These are phyloP conservation scores for Myxozyma mucilagina DNA, from an alignment of 805 yeast species.

Conservation along the genomic window DNA sequence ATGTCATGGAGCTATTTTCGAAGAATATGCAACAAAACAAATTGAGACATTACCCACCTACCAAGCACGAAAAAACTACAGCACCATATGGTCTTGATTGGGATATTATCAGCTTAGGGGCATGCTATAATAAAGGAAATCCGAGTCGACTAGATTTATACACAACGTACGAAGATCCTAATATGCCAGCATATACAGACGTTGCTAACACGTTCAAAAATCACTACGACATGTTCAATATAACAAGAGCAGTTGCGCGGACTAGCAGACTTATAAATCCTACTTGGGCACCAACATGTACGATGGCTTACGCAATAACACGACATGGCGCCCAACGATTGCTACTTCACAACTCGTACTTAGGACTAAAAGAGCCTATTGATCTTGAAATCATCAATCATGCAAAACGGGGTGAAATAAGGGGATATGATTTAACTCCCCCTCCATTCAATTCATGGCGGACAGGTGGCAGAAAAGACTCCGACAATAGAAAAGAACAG, in stretches of 20 bases:
- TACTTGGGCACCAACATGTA: not conserved
- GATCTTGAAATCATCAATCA: conserved; percentile 15
- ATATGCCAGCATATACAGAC: not conserved
- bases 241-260: not conserved
- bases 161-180: conserved; percentile 2
- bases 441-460: conserved; percentile 16
- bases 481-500: conserved; percentile 2
- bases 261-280: not conserved
- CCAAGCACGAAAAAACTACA: not conserved
- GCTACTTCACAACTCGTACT: conserved; percentile 10
- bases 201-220: not conserved
- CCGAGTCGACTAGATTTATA: conserved; percentile 6
- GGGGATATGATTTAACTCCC: conserved; percentile 17
- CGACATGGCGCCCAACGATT: conserved; percentile 24
- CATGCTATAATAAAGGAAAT: conserved; percentile 10
- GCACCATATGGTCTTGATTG: conserved; percentile 27
- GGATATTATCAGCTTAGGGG: conserved; percentile 20
- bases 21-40: conserved; percentile 10
- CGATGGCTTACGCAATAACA: conserved; percentile 15
- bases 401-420: conserved; percentile 7
- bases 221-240: not conserved
- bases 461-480: conserved; percentile 15
- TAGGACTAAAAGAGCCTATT: conserved; percentile 12
- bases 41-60: conserved; percentile 2
- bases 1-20: conserved; percentile 1